Evolutionary conservation across 2,329 filamentous ascomycete genomes (phyloP).

Genomic region (Talaromyces rugulosus): DNA sequence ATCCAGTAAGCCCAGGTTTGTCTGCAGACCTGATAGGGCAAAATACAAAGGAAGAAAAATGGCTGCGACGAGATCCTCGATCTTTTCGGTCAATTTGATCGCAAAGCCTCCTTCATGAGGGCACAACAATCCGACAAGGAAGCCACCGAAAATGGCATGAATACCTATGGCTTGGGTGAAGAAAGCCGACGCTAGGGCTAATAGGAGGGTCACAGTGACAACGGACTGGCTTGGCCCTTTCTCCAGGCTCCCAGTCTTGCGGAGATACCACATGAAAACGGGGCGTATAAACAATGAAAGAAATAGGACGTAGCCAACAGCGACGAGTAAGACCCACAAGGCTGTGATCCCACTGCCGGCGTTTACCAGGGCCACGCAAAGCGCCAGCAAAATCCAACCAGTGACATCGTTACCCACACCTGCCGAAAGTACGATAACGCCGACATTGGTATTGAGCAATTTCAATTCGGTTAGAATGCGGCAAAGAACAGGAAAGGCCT

Average conservation of each 20-base stretch:
- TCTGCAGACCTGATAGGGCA: constrained; percentile 83
- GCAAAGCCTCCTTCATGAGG: constrained; percentile 87
- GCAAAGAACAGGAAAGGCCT: constrained; percentile 82
- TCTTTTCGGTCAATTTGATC: constrained; percentile 87
- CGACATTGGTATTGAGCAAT: constrained; percentile 74
- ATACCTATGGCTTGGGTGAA: constrained; percentile 89
- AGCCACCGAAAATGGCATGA: constrained; percentile 91
- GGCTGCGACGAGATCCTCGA: constrained; percentile 82
- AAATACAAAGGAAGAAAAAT: constrained; percentile 91
- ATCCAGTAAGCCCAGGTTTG: constrained; percentile 78
- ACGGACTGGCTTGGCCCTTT: constrained; percentile 85
- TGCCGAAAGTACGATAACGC: constrained; percentile 82
- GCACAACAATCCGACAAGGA: constrained; percentile 82
- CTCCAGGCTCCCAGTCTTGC: constrained; percentile 70
- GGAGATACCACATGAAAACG: constrained; percentile 67
- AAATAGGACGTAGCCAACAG: constrained; percentile 70
- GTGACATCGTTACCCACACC: constrained; percentile 91
- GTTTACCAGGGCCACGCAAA: constrained; percentile 91
- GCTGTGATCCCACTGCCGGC: constrained; percentile 77
- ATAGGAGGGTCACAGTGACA: constrained; percentile 74
- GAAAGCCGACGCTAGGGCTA: constrained; percentile 75
- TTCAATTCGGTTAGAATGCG: constrained; percentile 91
- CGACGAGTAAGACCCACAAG: constrained; percentile 75
- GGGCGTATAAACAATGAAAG: constrained; percentile 70
- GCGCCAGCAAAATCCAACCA: constrained; percentile 86